A percentile compares a stretch with the other conserved stretches of the same genome.
Evolutionary conservation across 139 green algal species (phyloP).

Genomic region (Tetradesmus lagerheimii): DNA sequence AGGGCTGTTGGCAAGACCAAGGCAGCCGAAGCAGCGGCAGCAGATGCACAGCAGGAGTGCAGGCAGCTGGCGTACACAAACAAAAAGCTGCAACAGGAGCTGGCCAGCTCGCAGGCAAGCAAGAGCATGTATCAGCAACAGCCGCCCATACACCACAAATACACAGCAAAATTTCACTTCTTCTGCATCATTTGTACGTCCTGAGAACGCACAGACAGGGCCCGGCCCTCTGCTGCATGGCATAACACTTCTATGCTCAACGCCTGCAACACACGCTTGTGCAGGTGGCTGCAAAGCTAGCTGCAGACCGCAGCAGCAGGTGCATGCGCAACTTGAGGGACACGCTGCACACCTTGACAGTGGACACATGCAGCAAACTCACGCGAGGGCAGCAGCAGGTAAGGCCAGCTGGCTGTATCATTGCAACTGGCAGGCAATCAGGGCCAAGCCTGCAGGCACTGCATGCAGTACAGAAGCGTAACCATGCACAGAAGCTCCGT

Average conservation of each 20-base stretch:
- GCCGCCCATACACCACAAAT: not conserved
- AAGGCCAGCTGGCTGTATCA: not conserved
- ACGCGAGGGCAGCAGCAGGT: conserved; percentile 27
- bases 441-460: no score
- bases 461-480: no score
- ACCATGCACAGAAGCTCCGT: no score
- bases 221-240: no score
- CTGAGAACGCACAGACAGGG: no score
- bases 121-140: not conserved
- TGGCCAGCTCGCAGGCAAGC: not conserved
- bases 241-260: not conserved
- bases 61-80: conserved; percentile 31
- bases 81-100: conserved; percentile 14
- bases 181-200: no score
- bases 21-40: not conserved
- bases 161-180: no score
- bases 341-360: not conserved
- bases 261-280: not conserved
- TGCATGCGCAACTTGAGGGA: not conserved
- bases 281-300: conserved; percentile 20
- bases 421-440: not conserved
- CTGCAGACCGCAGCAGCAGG: not conserved
- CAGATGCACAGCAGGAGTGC: not conserved
- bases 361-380: conserved; percentile 4
- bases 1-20: not conserved